A percentile compares a stretch with the other conserved stretches of the same genome.
Evolutionary conservation across 106 monocot species (phyloP).

Genomic region (Phalaenopsis aphrodite): DNA sequence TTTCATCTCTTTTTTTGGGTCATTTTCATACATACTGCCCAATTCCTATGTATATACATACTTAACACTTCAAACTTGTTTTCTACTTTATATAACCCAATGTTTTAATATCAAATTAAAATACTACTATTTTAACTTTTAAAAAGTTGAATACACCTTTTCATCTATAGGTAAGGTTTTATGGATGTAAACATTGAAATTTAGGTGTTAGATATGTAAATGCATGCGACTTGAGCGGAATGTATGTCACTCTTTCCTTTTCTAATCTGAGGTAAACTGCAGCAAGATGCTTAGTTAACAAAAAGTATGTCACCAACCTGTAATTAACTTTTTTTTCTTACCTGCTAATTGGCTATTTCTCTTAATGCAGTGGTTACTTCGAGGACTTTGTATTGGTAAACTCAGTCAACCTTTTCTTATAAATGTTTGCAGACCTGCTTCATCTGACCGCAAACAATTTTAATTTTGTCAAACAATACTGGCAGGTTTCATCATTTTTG

Average conservation of each 20-base stretch:
- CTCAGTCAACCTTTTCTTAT: conserved; percentile 2
- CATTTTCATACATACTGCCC: no score
- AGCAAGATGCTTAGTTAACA: not conserved
- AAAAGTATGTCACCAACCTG: not conserved
- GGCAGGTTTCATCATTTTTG: conserved; percentile 83
- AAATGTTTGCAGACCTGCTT: not conserved
- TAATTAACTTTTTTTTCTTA: not conserved
- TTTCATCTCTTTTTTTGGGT: not conserved
- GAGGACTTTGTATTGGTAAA: conserved; percentile 72
- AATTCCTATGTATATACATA: no score
- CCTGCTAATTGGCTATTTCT: not conserved
- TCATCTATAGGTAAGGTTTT: no score
- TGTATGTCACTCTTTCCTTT: no score
- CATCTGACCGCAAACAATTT: not conserved
- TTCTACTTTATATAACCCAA: no score
- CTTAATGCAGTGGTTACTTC: conserved; percentile 52
- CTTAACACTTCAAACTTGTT: no score
- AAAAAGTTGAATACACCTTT: no score
- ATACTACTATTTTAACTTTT: no score
- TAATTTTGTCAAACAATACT: not conserved
- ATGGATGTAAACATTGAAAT: no score
- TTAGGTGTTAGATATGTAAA: no score
- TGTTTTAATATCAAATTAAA: no score
- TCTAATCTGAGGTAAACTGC: not conserved
- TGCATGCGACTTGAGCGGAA: no score